Conservation (phyloP, 768 basidiomycete species). For the Trametopsis cervina region DNA sequence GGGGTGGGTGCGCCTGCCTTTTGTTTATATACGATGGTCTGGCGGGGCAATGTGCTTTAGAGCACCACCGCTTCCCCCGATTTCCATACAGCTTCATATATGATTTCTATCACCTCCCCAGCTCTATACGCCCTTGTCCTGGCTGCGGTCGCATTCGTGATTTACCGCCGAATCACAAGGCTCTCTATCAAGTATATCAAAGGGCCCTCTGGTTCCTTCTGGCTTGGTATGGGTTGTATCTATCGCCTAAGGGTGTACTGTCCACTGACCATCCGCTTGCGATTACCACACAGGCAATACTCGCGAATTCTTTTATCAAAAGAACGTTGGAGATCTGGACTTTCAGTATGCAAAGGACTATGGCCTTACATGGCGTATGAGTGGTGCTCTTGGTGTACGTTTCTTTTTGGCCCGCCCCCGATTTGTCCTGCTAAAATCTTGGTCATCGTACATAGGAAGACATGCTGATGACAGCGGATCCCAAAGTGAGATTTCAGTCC, state of each 20-base stretch:
- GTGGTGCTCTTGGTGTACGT: slow-evolving; percentile 17
- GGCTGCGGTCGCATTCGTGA: background rate
- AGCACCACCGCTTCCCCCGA: too few species aligned
- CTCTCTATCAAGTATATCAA: slow-evolving; percentile 13
- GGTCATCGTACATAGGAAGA: too few species aligned
- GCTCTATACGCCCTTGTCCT: background rate
- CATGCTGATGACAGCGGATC: slow-evolving; percentile 1
- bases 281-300: slow-evolving; percentile 26
- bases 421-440: background rate
- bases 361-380: slow-evolving; percentile 20
- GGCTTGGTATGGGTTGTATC: slow-evolving; percentile 16
- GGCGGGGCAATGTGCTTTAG: background rate
- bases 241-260: too few species aligned
- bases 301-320: slow-evolving; percentile 15
- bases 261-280: too few species aligned
- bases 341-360: slow-evolving; percentile 23
- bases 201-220: slow-evolving; percentile 14
- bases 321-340: slow-evolving; percentile 26
- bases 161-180: slow-evolving; percentile 6
- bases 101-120: background rate
- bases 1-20: background rate
- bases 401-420: background rate
- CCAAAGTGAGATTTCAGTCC: slow-evolving; percentile 2
- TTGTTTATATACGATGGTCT: background rate
- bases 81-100: too few species aligned